A percentile compares a stretch with the other conserved stretches of the same genome.
These are phyloP conservation scores for Chaetomidium leptoderma DNA, from an alignment of 495 filamentous ascomycete species.

Conservation along the genomic window DNA sequence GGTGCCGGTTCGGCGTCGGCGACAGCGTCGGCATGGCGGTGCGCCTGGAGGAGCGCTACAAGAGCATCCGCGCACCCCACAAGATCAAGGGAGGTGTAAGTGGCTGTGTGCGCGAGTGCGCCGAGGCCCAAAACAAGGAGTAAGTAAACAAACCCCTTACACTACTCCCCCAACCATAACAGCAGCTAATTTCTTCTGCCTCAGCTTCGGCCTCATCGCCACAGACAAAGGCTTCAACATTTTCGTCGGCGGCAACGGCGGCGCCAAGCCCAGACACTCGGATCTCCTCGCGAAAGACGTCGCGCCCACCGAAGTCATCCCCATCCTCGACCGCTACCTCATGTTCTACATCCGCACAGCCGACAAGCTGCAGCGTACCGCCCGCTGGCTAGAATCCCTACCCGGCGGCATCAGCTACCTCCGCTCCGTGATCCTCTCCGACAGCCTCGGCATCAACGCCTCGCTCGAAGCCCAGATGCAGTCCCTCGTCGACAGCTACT, in stretches of 20 bases:
- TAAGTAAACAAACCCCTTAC: constrained; percentile 43
- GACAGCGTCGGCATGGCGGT: constrained; percentile 98
- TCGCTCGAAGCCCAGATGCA: constrained; percentile 90
- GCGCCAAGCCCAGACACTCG: constrained; percentile 78
- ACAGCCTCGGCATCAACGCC: constrained; percentile 82
- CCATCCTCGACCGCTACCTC: constrained; percentile 85
- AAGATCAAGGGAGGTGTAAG: constrained; percentile 94
- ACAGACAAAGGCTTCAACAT: constrained; percentile 96
- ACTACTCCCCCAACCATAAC: constrained; percentile 10
- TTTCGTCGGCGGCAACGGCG: constrained; percentile 90
- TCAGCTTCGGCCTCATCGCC: constrained; percentile 84
- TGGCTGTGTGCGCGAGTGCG: constrained; percentile 90
- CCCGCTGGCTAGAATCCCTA: constrained; percentile 84
- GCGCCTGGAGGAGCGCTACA: constrained; percentile 88
- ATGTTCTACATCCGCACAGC: constrained; percentile 97
- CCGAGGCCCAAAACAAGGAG: constrained; percentile 95
- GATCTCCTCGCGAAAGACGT: constrained; percentile 92
- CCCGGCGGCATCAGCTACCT: constrained; percentile 87
- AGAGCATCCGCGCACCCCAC: constrained; percentile 83
- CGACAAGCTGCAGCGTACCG: constrained; percentile 91
- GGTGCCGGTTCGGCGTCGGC: constrained; percentile 90
- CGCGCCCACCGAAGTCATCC: constrained; percentile 75
- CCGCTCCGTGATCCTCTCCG: constrained; percentile 76
- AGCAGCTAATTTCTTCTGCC: neutral
- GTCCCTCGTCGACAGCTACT: constrained; percentile 79